Evolutionary conservation across 192 early-diverging fungal species (phyloP), one percentile per base, ranked within the genome.

Genomic region (Podila epicladia): DNA sequence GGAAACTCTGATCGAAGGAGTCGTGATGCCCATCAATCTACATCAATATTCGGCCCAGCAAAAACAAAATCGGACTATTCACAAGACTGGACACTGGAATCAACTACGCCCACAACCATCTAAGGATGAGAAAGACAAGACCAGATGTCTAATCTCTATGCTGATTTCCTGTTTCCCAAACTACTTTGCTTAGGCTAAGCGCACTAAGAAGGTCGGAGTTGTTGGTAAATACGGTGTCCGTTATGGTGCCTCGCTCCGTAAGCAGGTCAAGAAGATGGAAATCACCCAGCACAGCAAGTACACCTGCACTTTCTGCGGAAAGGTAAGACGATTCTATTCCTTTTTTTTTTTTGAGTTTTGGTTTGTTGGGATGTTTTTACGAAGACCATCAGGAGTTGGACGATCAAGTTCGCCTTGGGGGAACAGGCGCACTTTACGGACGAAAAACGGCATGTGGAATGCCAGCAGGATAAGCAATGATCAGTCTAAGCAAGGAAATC

Each of bases 211-310:
- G 92, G 96, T 97, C 86, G 98, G 98, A 90, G 95, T 99, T 88
- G 94, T 93, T 91, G 98, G 98, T 85, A 99, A 99, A 89, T 99
- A 99, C 94, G 98, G 98, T 91, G 95, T 95, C 84, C 96, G 98
- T 90, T 99, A 99, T 91, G 98, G 98, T 96, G 96, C 98, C 77
- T 98, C 98, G 67, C 92, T 99, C 82, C 92, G 98, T 91, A 99
- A 99, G 91, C 89, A 90, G 83, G 62, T 63, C 62, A 97, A 97
- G 92, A 97, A 97, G 93, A 97, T 98, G 92, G 98, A 99, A 93
- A 96, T 98, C 87, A 95, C 96, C 85, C 98, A 99, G 90, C 98
- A 99, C 91, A 89, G 93, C 86, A 96, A 96, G 90, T 99, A 99
- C 95, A 97, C 95, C 76, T 99, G 98, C 91, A 93, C 96, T 80